Evolutionary conservation across 495 filamentous ascomycete species (phyloP), one percentile per base, ranked within the genome.

Genomic region (Talaromyces borbonicus): DNA sequence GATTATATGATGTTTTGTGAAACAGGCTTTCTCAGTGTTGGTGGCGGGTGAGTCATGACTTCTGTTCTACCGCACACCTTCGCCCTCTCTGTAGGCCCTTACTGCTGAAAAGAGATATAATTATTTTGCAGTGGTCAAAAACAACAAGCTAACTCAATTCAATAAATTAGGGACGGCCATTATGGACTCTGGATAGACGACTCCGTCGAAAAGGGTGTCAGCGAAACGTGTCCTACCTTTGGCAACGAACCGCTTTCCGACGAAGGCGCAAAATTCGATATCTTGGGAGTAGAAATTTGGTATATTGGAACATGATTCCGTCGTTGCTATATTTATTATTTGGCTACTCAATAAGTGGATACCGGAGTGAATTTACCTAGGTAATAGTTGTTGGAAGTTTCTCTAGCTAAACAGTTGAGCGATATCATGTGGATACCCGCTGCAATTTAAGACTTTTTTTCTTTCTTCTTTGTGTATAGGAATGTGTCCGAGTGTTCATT

Each of bases 1-100:
- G 92, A 97, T 61, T 95, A 95, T 59, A 82, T 92, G 71, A 93
- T 96, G 53, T 83, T 90, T 52, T 97, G 90, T 66, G 87, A 95
- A 59, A 71, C 75, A 19, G 77, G 79, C n/a, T 97, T 82, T 58
- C 61, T 98, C 32, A 88, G 82, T 56, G 66, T 95, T 1, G 89
- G 89, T 25, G 90, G 87, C 38, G 93, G 83, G 77, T 80, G 58
- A 63, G 76, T 62, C 7, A n/a, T n/a, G n/a, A n/a, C n/a, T n/a
- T n/a, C n/a, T n/a, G n/a, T n/a, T n/a, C n/a, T n/a, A n/a, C n/a
- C n/a, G n/a, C n/a, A n/a, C 12, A 19, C 33, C 16, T 19, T 19
- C 49, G 43, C 19, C 36, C 30, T 40, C 27, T 47, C 18, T 41
- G n/a, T 37, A 47, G 25, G 8, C 27, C 19, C 35, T 12, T 12